A percentile compares a stretch with the other conserved stretches of the same genome.
Conservation (phyloP, 306 rosid species). For the Hippophae rhamnoides region DNA sequence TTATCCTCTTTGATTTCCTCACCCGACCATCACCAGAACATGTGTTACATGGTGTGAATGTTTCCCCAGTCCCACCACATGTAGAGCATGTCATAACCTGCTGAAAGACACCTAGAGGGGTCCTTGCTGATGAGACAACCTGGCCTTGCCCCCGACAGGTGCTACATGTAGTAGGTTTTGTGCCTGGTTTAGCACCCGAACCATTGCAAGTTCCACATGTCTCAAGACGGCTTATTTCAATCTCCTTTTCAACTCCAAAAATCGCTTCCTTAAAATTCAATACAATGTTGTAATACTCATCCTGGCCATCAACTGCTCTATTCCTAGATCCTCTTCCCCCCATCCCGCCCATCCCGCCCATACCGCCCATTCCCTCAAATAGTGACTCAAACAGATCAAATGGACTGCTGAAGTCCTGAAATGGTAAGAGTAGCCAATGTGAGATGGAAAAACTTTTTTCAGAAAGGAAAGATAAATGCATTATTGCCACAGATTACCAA, state of each 20-base stretch:
- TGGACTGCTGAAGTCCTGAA: constrained; percentile 60
- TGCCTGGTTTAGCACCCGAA: constrained; percentile 93
- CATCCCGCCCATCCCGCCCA: constrained; percentile 42
- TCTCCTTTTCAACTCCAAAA: constrained; percentile 93
- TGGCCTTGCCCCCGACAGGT: constrained; percentile 98
- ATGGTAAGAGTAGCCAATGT: constrained; percentile 4
- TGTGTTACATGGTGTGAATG: constrained; percentile 74
- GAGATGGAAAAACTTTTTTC: constrained; percentile 5
- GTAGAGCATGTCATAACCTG: constrained; percentile 96
- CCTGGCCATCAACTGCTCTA: constrained; percentile 57
- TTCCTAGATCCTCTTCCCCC: constrained; percentile 47
- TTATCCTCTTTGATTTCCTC: constrained; percentile 81
- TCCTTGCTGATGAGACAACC: constrained; percentile 80
- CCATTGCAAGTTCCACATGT: constrained; percentile 88
- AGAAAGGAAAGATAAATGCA: background rate
- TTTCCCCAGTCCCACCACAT: constrained; percentile 84
- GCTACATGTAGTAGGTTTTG: constrained; percentile 65
- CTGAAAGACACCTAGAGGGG: constrained; percentile 95
- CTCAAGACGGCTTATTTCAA: constrained; percentile 80
- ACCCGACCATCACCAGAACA: constrained; percentile 97
- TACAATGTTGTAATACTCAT: constrained; percentile 61
- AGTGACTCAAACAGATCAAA: constrained; percentile 54
- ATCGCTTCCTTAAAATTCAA: constrained; percentile 90
- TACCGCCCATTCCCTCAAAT: constrained; percentile 50
- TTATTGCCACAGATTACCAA: constrained; percentile 9